Evolutionary conservation across 108 stramenopile species (phyloP), one percentile per base, ranked within the genome.

Genomic region (Phaeodactylum tricornutum): DNA sequence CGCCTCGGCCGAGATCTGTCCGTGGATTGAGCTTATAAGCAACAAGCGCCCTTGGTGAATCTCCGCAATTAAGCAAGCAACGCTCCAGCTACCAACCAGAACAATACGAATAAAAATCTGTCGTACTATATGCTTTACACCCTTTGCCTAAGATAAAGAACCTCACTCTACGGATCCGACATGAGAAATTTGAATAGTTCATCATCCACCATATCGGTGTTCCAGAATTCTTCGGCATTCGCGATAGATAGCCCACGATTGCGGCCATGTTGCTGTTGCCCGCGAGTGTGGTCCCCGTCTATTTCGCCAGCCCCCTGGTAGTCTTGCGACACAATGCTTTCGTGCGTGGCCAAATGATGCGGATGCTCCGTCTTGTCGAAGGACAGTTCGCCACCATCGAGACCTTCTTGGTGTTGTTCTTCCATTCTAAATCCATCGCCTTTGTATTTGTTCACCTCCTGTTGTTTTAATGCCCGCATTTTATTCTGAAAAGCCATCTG

Each of bases 141-240:
- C n/a, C n/a, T n/a, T n/a, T n/a, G n/a, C n/a, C n/a, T n/a, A n/a
- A n/a, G n/a, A n/a, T n/a, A n/a, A n/a, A n/a, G n/a, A n/a, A n/a
- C n/a, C n/a, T n/a, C n/a, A n/a, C n/a, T n/a, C n/a, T n/a, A n/a
- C n/a, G n/a, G n/a, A 14, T 41, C 39, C 39, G 39, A 41, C 76
- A 81, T 80, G 59, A 89, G 66, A 47, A 89, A 89, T 50, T 89
- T 80, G 63, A 89, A 89, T 1, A 89, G 71, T 35, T 89, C 68
- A 21, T 84, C 81, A 33, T 89, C 75, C n/a, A 72, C 71, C 43
- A 74, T 63, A 21, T 72, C 78, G 1, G 64, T 45, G 31, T 81
- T 68, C 86, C 86, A 87, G 60, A 87, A 81, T 12, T 78, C 71
- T 12, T 82, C 77, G 6, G 59, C 16, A 22, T 43, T 26, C 4